Conservation (phyloP, 2,329 filamentous ascomycete species). For the Colletotrichum nymphaeae region DNA sequence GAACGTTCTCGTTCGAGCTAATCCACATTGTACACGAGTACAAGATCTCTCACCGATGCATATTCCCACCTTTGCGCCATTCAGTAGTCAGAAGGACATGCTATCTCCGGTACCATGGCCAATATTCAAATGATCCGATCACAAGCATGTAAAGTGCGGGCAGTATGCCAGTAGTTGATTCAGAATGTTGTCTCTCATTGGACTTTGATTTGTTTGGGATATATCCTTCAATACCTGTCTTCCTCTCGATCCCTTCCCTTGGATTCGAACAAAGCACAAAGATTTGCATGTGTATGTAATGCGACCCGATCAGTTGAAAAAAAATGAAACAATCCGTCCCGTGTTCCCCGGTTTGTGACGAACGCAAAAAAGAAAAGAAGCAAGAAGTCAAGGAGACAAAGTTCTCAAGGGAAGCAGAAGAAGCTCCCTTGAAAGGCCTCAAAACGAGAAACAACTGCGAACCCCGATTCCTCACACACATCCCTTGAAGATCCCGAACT, state of each 20-base stretch:
- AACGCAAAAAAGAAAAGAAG: not conserved
- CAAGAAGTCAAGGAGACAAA: not conserved
- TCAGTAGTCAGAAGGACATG: too few relatives aligned
- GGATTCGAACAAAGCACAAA: not conserved
- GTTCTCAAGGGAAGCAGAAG: not conserved
- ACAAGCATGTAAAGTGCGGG: not conserved
- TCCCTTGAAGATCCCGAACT: not conserved
- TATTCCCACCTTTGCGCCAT: too few relatives aligned
- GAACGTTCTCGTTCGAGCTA: too few relatives aligned
- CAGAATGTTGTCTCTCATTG: not conserved
- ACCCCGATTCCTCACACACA: not conserved
- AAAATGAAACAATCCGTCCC: not conserved
- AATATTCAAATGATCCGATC: fast-evolving
- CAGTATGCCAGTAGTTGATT: not conserved
- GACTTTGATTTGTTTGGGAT: not conserved
- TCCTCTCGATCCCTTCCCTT: not conserved
- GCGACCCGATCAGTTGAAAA: not conserved
- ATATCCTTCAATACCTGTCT: not conserved
- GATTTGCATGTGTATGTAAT: not conserved
- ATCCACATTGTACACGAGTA: too few relatives aligned
- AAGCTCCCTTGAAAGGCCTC: not conserved
- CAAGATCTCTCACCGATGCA: too few relatives aligned
- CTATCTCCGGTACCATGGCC: too few relatives aligned
- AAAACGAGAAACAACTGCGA: not conserved
- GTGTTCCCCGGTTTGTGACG: conserved; percentile 3